Evolutionary conservation across 352 stramenopile genomes (phyloP).

Genomic region (Pythium sukuiense): DNA sequence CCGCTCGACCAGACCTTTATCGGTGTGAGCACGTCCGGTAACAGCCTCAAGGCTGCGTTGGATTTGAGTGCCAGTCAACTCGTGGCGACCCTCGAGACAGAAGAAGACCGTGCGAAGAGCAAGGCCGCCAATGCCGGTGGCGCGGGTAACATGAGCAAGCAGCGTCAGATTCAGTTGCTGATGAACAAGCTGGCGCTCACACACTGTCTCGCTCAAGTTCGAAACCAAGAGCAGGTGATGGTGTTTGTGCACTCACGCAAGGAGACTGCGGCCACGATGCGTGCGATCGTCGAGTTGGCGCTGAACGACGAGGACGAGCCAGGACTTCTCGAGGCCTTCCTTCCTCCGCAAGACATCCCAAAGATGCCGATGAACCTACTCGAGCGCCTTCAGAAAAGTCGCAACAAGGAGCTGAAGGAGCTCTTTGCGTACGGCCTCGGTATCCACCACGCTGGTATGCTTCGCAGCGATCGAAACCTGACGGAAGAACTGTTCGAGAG

Average conservation of each 20-base stretch:
- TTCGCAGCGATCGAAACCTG: slow-evolving; percentile 92
- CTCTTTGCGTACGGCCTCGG: slow-evolving; percentile 94
- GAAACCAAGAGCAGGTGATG: slow-evolving; percentile 92
- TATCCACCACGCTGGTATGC: slow-evolving; percentile 99
- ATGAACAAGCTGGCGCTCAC: slow-evolving; percentile 86
- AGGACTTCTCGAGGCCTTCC: slow-evolving; percentile 54
- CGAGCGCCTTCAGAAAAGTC: slow-evolving; percentile 89
- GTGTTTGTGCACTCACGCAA: slow-evolving; percentile 99
- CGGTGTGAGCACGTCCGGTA: slow-evolving; percentile 87
- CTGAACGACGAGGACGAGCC: slow-evolving; percentile 62
- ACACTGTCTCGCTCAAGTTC: slow-evolving; percentile 68
- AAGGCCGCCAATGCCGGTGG: slow-evolving; percentile 1
- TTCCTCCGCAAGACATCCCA: slow-evolving; percentile 53
- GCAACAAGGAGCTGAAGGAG: slow-evolving; percentile 95
- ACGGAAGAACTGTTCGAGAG: slow-evolving; percentile 97
- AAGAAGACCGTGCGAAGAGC: slow-evolving; percentile 37
- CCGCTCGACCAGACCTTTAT: slow-evolving; percentile 99
- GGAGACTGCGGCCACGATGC: slow-evolving; percentile 95
- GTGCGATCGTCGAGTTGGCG: slow-evolving; percentile 90
- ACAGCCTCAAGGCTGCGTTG: slow-evolving; percentile 57
- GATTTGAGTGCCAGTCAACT: slow-evolving; percentile 48
- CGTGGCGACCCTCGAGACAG: slow-evolving; percentile 43
- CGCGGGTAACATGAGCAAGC: slow-evolving; percentile 49
- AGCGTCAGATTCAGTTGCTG: slow-evolving; percentile 66
- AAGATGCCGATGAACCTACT: slow-evolving; percentile 49